Base-by-base conservation (phyloP, 1,284 basidiomycete genomes). In the Apiotrichum sp. region DNA sequence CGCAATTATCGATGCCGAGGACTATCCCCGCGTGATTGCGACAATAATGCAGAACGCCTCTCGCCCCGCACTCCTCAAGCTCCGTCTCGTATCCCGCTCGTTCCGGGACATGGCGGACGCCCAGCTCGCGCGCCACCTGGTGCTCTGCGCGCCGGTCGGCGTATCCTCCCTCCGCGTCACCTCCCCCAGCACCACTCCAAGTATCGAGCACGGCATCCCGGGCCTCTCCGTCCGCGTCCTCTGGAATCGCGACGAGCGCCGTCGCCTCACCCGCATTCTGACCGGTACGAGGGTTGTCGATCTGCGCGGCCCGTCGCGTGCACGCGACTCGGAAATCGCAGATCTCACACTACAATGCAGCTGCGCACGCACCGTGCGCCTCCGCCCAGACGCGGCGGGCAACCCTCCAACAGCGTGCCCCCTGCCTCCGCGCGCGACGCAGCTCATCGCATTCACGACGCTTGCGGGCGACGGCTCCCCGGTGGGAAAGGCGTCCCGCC, bases 21-120 rank as follows among this genome's bases (percentile, higher is more conserved):
- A 50, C 36, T 40, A 50, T 33, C 58, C 58, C 10, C 59, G 57
- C 53, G 52, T 61, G 33, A 52, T 61, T 38, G 52, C 54, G 13
- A n/a, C 43, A 7, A 47, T 61, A 9, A 42, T 61, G 32, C 36
- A 11, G 29, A 39, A 57, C 22, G 54, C 56, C 7, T 38, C 54
- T 1, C 52, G 54, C 13, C 7, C 44, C 4, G 38, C 56, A 4
- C 56, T 61, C 1, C 32, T 61, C 13, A 45, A 54, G 3, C 54
- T 61, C 10, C 59, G 59, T 8, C 45, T 36, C 3, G 51, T 50
- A 1, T 61, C 50, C 31, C 16, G 9, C 4, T 43, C 32, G 10
- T 50, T 58, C 40, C 50, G 56, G 8, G 56, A 58, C 29, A 50
- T 50, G 6, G 55, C 50, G 14, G 59, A 57, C 47, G 47, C 50